Evolutionary conservation across 768 basidiomycete genomes (phyloP).

Genomic region (Kwoniella sp.): DNA sequence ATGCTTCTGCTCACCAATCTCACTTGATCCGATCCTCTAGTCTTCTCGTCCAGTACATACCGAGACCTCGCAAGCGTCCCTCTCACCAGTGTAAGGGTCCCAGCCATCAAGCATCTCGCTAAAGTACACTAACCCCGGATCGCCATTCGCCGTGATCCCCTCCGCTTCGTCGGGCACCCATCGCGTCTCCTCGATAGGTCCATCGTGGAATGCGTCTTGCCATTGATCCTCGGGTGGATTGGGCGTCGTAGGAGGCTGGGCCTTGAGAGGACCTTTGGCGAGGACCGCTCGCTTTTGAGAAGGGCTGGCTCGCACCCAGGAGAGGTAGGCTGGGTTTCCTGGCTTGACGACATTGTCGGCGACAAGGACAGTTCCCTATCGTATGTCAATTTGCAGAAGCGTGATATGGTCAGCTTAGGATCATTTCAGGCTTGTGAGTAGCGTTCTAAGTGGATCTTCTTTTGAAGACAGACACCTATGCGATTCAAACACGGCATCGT

Average conservation of each 20-base stretch:
- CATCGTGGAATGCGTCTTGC: conserved; percentile 47
- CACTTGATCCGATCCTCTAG: not conserved
- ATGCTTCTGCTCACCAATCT: not conserved
- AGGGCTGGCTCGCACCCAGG: conserved; percentile 50
- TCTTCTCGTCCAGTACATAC: conserved; percentile 43
- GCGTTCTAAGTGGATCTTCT: no score
- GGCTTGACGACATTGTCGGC: conserved; percentile 56
- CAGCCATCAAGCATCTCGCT: conserved; percentile 51
- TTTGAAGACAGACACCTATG: not conserved
- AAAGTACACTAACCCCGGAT: conserved; percentile 45
- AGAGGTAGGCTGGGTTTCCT: conserved; percentile 54
- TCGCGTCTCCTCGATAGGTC: conserved; percentile 48
- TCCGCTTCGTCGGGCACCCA: conserved; percentile 51
- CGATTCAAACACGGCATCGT: not conserved
- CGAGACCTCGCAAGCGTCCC: conserved; percentile 53
- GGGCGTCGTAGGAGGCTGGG: conserved; percentile 40
- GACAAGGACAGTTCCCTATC: conserved; percentile 52
- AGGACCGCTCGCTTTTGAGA: conserved; percentile 40
- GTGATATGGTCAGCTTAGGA: not conserved
- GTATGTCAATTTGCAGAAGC: not conserved
- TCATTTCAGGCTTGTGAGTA: no score
- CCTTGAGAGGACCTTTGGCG: conserved; percentile 19
- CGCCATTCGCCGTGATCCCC: conserved; percentile 42
- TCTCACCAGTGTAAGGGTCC: conserved; percentile 54
- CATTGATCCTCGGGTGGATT: conserved; percentile 43